Evolutionary conservation across 257 asterid species (phyloP).

Genomic region (Lycium ferocissimum): DNA sequence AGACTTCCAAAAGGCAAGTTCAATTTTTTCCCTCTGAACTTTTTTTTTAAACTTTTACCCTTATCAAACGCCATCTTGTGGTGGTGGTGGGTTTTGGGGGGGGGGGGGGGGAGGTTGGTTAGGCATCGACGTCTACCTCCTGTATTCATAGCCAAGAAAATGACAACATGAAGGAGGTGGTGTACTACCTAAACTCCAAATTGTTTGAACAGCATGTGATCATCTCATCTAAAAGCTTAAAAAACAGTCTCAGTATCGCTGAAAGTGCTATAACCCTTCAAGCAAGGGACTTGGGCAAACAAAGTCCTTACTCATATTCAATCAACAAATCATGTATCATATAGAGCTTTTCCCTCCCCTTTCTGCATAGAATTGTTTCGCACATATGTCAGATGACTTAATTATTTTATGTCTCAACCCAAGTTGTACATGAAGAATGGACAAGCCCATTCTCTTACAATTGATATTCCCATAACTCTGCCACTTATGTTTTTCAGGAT

Average conservation of each 20-base stretch:
- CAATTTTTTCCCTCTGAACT: not conserved
- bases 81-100: not conserved
- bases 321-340: no score
- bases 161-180: not conserved
- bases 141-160: not conserved
- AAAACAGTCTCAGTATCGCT: no score
- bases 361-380: no score
- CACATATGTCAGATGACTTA: not conserved
- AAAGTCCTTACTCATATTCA: no score
- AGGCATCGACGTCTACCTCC: not conserved
- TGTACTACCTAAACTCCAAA: not conserved
- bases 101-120: not conserved
- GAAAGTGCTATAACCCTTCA: no score
- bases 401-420: not conserved
- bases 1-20: slow-evolving; percentile 43
- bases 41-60: not conserved
- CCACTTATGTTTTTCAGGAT: not conserved
- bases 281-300: no score
- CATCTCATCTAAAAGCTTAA: not conserved
- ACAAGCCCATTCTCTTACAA: slow-evolving; percentile 6
- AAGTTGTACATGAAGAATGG: not conserved
- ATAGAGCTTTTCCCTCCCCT: no score
- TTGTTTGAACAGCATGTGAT: not conserved
- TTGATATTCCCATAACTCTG: no score
- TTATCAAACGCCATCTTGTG: not conserved